These are phyloP conservation scores for Naganishia friedmannii DNA, from an alignment of 768 basidiomycete genomes.

Conservation along the genomic window DNA sequence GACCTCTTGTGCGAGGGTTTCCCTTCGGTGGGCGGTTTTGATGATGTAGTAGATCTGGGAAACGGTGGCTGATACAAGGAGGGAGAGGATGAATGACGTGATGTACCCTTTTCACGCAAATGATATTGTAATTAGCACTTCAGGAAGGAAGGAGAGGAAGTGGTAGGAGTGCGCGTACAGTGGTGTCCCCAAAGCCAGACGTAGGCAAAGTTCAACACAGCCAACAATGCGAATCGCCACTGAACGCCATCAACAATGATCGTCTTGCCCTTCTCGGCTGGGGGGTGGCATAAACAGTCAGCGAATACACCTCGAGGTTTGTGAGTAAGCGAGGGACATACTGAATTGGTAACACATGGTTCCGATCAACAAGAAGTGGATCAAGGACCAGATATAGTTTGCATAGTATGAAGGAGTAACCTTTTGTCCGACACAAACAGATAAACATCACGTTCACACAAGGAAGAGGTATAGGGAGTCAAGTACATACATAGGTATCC, in stretches of 20 bases:
- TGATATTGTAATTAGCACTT: not conserved
- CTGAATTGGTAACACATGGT: slow-evolving; percentile 64
- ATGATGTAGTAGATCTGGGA: slow-evolving; percentile 91
- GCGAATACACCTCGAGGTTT: not conserved
- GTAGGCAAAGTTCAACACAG: slow-evolving; percentile 80
- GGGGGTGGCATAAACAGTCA: not conserved
- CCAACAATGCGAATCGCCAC: slow-evolving; percentile 89
- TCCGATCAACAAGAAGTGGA: slow-evolving; percentile 86
- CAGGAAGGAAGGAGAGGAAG: slow-evolving; percentile 1
- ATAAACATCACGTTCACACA: not conserved
- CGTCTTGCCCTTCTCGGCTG: slow-evolving; percentile 60
- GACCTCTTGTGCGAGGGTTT: slow-evolving; percentile 70
- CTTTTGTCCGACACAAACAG: not conserved
- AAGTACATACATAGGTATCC: slow-evolving; percentile 63
- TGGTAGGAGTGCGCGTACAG: no score
- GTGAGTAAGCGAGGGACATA: not conserved
- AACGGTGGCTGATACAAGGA: slow-evolving; percentile 77
- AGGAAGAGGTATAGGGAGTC: not conserved
- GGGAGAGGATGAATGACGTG: slow-evolving; percentile 76
- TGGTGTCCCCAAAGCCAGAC: slow-evolving; percentile 81
- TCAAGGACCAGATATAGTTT: slow-evolving; percentile 80
- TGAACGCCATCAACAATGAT: slow-evolving; percentile 80
- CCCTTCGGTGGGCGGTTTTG: slow-evolving; percentile 74
- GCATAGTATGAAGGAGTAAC: slow-evolving; percentile 92
- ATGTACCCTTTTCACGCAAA: slow-evolving; percentile 42